Conservation (phyloP, 768 basidiomycete species). For the Phaeotremella fagi region DNA sequence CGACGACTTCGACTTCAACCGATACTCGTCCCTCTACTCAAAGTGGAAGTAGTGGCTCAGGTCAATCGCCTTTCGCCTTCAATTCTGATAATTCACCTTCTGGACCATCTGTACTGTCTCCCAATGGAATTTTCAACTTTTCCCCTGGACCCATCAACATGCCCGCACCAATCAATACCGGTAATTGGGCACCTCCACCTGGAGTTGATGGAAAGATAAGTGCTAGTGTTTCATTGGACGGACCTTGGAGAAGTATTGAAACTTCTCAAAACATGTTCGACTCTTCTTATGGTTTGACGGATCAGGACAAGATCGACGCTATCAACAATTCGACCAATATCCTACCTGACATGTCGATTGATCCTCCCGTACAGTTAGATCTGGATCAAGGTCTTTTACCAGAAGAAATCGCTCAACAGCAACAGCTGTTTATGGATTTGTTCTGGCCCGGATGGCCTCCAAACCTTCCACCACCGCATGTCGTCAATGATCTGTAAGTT, state of each 20-base stretch:
- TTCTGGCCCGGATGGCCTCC: slow-evolving; percentile 45
- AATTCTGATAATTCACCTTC: neutral
- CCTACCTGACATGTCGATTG: neutral
- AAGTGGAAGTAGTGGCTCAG: neutral
- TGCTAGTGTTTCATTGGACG: slow-evolving; percentile 15
- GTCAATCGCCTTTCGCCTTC: neutral
- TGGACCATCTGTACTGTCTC: slow-evolving; percentile 19
- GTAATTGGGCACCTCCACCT: slow-evolving; percentile 15
- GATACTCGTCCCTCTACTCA: neutral
- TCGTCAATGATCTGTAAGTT: slow-evolving; percentile 41
- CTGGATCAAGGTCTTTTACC: neutral
- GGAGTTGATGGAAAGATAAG: slow-evolving; percentile 9
- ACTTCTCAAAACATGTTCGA: slow-evolving; percentile 1
- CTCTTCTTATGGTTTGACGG: neutral
- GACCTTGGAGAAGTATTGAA: slow-evolving; percentile 32
- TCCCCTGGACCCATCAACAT: slow-evolving; percentile 27
- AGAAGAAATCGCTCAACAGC: slow-evolving; percentile 30
- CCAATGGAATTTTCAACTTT: slow-evolving; percentile 39
- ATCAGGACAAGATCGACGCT: slow-evolving; percentile 4
- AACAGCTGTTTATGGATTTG: slow-evolving; percentile 39
- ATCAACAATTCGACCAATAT: neutral
- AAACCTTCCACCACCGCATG: slow-evolving; percentile 37
- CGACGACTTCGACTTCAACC: neutral
- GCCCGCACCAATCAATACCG: too few relatives aligned
- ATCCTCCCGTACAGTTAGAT: neutral